Evolutionary conservation across 129 eudicot species (phyloP).

Genomic region (Ambrosia artemisiifolia): DNA sequence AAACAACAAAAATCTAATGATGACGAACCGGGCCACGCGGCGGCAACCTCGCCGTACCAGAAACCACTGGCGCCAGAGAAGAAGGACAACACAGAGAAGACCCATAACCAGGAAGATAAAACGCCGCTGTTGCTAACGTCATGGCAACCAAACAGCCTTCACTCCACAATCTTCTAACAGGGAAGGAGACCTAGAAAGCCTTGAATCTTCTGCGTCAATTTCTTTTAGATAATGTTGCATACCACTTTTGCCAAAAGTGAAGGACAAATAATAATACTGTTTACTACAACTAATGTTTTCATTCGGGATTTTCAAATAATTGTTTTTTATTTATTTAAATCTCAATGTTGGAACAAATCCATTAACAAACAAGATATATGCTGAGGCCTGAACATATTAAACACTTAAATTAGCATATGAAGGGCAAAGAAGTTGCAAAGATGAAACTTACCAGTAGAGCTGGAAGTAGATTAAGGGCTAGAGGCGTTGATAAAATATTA

Average conservation of each 20-base stretch:
- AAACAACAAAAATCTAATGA: constrained; percentile 17
- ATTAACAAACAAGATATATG: background rate
- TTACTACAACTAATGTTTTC: background rate
- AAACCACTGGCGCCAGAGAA: constrained; percentile 21
- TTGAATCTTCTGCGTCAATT: too few relatives aligned
- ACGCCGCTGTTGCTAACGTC: constrained; percentile 27
- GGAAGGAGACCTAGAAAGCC: constrained; percentile 45
- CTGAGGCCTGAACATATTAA: too few relatives aligned
- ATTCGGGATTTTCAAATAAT: background rate
- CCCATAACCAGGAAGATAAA: constrained; percentile 21
- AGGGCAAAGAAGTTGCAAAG: too few relatives aligned
- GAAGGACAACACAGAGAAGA: constrained; percentile 28
- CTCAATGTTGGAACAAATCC: background rate
- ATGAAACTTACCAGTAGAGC: too few relatives aligned
- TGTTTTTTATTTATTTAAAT: background rate
- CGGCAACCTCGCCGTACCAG: constrained; percentile 26
- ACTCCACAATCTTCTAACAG: constrained; percentile 51
- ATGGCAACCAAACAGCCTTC: constrained; percentile 45
- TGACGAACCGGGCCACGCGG: constrained; percentile 18
- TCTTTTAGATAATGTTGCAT: too few relatives aligned
- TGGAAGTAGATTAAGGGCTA: background rate
- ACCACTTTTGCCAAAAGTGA: too few relatives aligned
- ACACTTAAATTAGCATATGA: background rate
- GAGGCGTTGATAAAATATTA: background rate
- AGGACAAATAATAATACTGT: background rate